phyloP scores from a whole-genome alignment of 2,329 filamentous ascomycete species.

The Knufia fluminis region DNA sequence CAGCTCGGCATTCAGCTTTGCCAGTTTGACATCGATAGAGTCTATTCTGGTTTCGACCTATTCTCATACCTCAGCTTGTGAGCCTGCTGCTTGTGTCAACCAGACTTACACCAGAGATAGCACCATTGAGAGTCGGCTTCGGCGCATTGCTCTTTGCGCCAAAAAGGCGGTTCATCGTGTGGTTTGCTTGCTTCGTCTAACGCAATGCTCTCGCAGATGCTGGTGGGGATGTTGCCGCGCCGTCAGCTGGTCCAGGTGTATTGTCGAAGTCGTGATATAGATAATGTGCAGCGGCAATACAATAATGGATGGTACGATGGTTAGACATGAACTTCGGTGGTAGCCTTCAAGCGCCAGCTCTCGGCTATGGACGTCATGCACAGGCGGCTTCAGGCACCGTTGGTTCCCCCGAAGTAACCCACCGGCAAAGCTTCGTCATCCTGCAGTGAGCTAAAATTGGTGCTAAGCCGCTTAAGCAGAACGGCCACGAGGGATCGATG shows the following conservation, averaged over 20 bases:
- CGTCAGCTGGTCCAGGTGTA: background rate
- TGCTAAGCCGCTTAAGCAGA: background rate
- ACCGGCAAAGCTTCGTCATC: background rate
- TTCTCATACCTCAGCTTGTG: constrained; percentile 2
- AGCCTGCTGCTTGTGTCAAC: background rate
- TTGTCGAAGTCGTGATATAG: background rate
- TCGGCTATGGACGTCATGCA: background rate
- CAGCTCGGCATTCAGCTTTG: constrained; percentile 83
- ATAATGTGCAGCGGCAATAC: too few relatives aligned
- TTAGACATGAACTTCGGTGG: too few relatives aligned
- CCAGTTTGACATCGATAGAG: constrained; percentile 87
- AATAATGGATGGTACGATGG: too few relatives aligned
- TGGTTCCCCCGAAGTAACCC: background rate
- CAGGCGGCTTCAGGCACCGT: background rate
- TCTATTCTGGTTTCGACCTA: constrained; percentile 73
- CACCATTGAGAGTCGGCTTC: constrained; percentile 77
- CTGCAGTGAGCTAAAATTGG: background rate
- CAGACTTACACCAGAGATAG: constrained; percentile 63
- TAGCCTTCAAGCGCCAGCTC: too few relatives aligned
- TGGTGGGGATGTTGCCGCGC: too few relatives aligned
- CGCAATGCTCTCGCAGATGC: too few relatives aligned
- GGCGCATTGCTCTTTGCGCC: constrained; percentile 77
- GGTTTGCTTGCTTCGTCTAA: background rate
- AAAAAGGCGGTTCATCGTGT: constrained; percentile 87
- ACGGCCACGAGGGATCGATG: background rate